Evolutionary conservation across 108 stramenopile species (phyloP).

Genomic region (Skeletonema potamos): DNA sequence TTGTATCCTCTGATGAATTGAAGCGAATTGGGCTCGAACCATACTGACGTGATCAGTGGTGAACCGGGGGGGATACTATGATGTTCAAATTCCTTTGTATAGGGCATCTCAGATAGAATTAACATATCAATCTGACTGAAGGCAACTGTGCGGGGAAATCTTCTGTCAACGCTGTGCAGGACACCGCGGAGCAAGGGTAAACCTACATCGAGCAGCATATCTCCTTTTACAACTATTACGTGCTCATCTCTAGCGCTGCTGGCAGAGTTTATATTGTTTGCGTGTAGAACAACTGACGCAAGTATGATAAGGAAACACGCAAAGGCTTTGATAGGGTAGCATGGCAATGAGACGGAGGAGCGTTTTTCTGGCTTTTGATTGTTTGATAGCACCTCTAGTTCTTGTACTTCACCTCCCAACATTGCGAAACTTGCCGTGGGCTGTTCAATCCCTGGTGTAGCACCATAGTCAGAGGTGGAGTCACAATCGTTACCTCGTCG

Average conservation of each 20-base stretch:
- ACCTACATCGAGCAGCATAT: background rate
- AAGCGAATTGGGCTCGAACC: conserved; percentile 34
- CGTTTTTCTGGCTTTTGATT: background rate
- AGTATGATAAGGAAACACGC: background rate
- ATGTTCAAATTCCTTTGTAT: background rate
- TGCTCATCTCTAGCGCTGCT: background rate
- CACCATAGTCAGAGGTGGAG: background rate
- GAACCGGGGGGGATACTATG: background rate
- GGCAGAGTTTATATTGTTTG: background rate
- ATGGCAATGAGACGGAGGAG: background rate
- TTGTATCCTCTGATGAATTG: conserved; percentile 17
- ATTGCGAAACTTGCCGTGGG: too few species aligned
- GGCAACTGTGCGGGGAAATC: background rate
- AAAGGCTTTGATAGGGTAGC: background rate
- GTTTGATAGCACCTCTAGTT: background rate
- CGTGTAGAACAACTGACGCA: background rate
- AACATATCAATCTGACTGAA: background rate
- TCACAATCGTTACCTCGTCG: background rate
- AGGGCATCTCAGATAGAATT: background rate
- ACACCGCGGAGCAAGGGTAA: background rate
- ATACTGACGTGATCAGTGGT: background rate
- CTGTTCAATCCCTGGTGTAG: too few species aligned
- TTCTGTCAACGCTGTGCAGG: background rate
- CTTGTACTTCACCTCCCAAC: too few species aligned
- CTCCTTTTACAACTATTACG: background rate